Evolutionary conservation across 148 eudicot genomes (phyloP), one percentile per base, ranked within the genome.

Genomic region (Camellia sinensis): DNA sequence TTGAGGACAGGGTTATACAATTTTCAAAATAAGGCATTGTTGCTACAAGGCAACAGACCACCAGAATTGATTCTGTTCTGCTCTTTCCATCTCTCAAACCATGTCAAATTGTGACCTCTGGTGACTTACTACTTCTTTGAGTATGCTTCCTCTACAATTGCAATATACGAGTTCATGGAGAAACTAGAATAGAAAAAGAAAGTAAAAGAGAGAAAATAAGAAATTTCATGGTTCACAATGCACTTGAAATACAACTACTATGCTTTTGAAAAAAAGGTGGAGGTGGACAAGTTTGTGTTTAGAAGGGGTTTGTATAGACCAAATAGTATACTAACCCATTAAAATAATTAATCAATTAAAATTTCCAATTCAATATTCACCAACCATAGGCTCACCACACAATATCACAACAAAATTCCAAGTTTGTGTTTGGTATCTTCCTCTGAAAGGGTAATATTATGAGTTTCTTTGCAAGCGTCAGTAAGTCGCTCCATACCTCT

Each of bases 401-500:
- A 29, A 29, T 29, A 29, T 29, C 37, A 29, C 37, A 29, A 29
- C 37, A 29, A 29, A 29, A 29, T 1, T 29, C 37, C 37, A 29
- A 29, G 37, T 29, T 29, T 29, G 37, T 29, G 37, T 29, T 29
- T 29, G 76, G 95, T 94, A 84, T 94, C 98, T 74, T 90, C 98
- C 56, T 67, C 70, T 45, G 91, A 88, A 52, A 94, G 91, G 15
- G 86, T 89, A 46, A 91, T 67, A 82, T 94, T 94, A 77, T 94
- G 98, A 82, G 98, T 94, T 88, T 91, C 91, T 79, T 94, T 94
- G 84, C 72, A 94, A 78, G 92, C 86, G 83, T 94, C 98, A 75
- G 98, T 92, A 64, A 95, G 97, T 70, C 98, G 91, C 85, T 94
- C 97, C 98, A 94, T 94, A 6, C 98, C 97, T 81, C 97, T 95